Evolutionary conservation across 1,139 yeast species (phyloP).

Genomic region (Pichia sp.): DNA sequence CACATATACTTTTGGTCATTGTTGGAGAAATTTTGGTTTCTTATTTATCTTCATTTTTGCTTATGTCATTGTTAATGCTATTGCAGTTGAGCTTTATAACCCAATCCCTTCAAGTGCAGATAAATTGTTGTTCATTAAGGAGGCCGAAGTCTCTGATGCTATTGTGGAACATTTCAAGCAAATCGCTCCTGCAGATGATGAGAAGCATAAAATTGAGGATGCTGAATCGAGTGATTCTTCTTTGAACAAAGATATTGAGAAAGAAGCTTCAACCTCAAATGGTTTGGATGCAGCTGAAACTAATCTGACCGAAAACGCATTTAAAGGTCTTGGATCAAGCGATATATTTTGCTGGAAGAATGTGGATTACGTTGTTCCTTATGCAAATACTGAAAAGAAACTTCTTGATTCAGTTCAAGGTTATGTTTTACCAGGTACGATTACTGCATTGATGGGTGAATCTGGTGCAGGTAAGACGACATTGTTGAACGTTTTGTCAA

Average conservation of each 20-base stretch:
- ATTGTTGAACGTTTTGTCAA: constrained; percentile 47
- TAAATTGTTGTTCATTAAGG: constrained; percentile 20
- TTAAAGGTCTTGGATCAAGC: constrained; percentile 22
- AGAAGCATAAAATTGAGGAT: background rate
- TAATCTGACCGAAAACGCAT: background rate
- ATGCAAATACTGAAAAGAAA: constrained; percentile 33
- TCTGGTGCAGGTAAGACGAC: constrained; percentile 69
- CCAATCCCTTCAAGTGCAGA: constrained; percentile 20
- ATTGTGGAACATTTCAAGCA: constrained; percentile 2
- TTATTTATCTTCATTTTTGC: constrained; percentile 41
- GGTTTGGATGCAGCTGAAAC: constrained; percentile 25
- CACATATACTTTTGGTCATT: constrained; percentile 34
- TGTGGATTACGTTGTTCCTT: constrained; percentile 30
- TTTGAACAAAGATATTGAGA: background rate
- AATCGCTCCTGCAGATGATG: constrained; percentile 3
- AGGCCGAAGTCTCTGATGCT: constrained; percentile 12
- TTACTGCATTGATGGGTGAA: constrained; percentile 59
- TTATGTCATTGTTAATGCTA: constrained; percentile 25
- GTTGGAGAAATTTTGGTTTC: constrained; percentile 50
- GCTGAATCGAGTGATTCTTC: background rate
- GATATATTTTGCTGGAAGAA: constrained; percentile 42
- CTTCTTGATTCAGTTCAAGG: constrained; percentile 44
- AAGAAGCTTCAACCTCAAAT: background rate
- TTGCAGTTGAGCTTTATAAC: constrained; percentile 32
- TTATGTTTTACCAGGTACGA: constrained; percentile 46